phyloP scores from a whole-genome alignment of 1,139 yeast species.

The Martiniozyma asiatica region DNA sequence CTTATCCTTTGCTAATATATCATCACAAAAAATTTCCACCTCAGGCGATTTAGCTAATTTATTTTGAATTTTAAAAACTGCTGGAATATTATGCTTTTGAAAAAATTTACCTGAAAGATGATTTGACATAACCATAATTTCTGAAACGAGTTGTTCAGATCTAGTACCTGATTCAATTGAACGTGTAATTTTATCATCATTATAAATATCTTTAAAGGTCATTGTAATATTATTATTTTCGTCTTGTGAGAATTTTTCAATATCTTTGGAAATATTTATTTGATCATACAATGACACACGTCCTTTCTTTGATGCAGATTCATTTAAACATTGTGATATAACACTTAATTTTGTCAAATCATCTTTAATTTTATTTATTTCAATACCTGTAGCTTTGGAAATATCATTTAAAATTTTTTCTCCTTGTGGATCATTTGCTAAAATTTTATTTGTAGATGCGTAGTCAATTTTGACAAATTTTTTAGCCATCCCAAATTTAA shows the following conservation, averaged over 20 bases:
- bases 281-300: constrained; percentile 14
- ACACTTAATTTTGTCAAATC: constrained; percentile 27
- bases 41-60: constrained; percentile 20
- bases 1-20: constrained; percentile 19
- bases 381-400: constrained; percentile 6
- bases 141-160: constrained; percentile 58
- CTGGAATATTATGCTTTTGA: constrained; percentile 34
- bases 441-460: constrained; percentile 32
- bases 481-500: constrained; percentile 29
- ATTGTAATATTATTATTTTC: constrained; percentile 13
- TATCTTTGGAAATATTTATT: constrained; percentile 13
- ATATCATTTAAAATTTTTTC: constrained; percentile 5
- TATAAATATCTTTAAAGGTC: constrained; percentile 13
- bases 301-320: constrained; percentile 19
- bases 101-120: constrained; percentile 46
- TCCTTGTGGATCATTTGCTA: constrained; percentile 15
- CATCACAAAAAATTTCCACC: constrained; percentile 13
- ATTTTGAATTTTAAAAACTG: constrained; percentile 43
- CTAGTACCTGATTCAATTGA: constrained; percentile 7
- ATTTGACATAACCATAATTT: constrained; percentile 74
- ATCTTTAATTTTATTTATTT: constrained; percentile 7
- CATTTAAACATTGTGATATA: constrained; percentile 25
- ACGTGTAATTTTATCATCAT: constrained; percentile 7
- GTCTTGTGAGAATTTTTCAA: constrained; percentile 16
- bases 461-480: constrained; percentile 40